phyloP scores from a whole-genome alignment of 1,284 basidiomycete species.

The Puccinia triticina region DNA sequence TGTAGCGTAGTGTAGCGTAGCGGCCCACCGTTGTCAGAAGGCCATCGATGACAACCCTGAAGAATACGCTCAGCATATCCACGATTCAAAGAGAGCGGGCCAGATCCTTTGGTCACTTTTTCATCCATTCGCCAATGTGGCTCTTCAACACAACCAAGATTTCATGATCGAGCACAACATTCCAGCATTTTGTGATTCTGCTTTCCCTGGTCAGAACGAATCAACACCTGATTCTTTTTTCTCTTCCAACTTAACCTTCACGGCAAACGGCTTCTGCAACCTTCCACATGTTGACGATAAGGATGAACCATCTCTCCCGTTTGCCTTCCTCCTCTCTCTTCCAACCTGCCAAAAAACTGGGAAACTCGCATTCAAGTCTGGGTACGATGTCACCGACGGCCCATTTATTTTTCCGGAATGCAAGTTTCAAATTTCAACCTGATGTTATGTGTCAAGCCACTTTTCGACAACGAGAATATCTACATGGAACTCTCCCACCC shows the following conservation, averaged over 20 bases:
- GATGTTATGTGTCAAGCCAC: too few species aligned
- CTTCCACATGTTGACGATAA: not conserved
- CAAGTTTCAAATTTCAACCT: too few species aligned
- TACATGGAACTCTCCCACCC: too few species aligned
- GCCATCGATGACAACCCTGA: not conserved
- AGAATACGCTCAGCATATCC: not conserved
- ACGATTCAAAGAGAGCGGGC: not conserved
- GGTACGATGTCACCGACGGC: not conserved
- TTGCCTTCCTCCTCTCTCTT: constrained; percentile 4
- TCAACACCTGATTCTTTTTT: not conserved
- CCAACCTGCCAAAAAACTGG: not conserved
- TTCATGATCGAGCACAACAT: too few species aligned
- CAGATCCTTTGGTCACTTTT: not conserved
- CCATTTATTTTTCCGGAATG: not conserved
- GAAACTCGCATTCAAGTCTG: not conserved
- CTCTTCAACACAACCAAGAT: not conserved
- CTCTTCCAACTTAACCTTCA: not conserved
- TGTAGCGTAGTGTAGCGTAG: too few species aligned
- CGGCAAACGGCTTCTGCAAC: not conserved
- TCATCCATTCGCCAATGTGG: not conserved
- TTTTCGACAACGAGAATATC: too few species aligned
- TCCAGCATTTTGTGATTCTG: not conserved
- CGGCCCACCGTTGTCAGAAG: too few species aligned
- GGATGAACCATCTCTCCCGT: not conserved
- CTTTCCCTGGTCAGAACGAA: not conserved